Evolutionary conservation across 805 yeast species (phyloP).

Genomic region (Brettanomyces nanus): DNA sequence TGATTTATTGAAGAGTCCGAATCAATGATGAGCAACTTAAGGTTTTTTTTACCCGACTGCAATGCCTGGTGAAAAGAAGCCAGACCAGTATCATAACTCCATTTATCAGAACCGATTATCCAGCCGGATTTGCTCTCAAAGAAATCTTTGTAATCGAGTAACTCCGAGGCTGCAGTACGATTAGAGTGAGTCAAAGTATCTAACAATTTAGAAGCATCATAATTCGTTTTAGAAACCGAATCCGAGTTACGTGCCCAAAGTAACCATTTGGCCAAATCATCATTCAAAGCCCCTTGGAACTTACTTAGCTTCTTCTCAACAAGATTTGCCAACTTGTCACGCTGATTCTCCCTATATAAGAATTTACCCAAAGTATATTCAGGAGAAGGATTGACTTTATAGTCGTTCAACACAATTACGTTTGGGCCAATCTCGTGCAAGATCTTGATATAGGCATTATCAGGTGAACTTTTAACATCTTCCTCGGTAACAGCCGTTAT

Average conservation of each 20-base stretch:
- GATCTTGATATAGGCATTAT: constrained; percentile 65
- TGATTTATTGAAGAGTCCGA: constrained; percentile 57
- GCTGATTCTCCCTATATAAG: constrained; percentile 47
- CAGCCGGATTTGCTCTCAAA: constrained; percentile 52
- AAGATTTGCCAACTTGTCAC: constrained; percentile 33
- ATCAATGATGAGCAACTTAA: constrained; percentile 82
- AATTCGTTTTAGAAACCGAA: constrained; percentile 12
- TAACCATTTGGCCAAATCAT: constrained; percentile 63
- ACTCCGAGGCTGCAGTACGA: constrained; percentile 28
- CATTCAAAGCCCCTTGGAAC: constrained; percentile 42
- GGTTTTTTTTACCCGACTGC: constrained; percentile 55
- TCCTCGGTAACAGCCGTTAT: constrained; percentile 10
- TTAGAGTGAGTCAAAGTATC: constrained; percentile 21
- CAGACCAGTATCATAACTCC: constrained; percentile 90
- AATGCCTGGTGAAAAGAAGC: constrained; percentile 86
- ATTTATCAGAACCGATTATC: constrained; percentile 90
- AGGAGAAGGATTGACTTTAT: constrained; percentile 59
- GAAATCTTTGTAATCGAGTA: constrained; percentile 38
- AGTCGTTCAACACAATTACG: constrained; percentile 35
- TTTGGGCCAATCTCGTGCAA: constrained; percentile 48
- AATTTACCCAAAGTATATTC: constrained; percentile 83
- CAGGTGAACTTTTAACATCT: constrained; percentile 55
- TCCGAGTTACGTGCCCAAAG: constrained; percentile 36
- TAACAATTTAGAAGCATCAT: constrained; percentile 22
- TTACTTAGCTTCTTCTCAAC: constrained; percentile 39